phyloP scores from a whole-genome alignment of 352 stramenopile species.

The Phytophthora agathidicida region DNA sequence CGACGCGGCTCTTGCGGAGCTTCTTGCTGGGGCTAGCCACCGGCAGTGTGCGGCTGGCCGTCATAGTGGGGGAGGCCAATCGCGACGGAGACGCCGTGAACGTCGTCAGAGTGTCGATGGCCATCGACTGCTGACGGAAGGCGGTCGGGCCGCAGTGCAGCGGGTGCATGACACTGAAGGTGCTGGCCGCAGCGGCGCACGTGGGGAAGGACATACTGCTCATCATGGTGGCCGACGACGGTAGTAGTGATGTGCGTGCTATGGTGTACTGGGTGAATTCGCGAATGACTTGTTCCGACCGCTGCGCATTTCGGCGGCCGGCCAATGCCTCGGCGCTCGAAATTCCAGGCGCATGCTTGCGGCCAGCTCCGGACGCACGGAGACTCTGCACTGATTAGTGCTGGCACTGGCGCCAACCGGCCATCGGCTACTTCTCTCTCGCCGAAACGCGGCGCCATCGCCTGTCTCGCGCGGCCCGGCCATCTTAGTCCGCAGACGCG shows the following conservation, averaged over 20 bases:
- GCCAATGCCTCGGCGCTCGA: background rate
- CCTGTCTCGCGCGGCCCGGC: conserved; percentile 27
- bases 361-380: conserved; percentile 19
- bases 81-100: conserved; percentile 5
- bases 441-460: conserved; percentile 27
- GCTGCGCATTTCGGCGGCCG: conserved; percentile 8
- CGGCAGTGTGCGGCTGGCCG: conserved; percentile 5
- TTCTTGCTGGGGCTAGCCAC: conserved; percentile 35
- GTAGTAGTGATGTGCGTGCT: background rate
- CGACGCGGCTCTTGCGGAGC: conserved; percentile 51
- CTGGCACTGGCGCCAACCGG: conserved; percentile 29
- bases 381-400: conserved; percentile 16
- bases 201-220: conserved; percentile 26
- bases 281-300: conserved; percentile 33
- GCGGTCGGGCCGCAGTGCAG: conserved; percentile 15
- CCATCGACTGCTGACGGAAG: conserved; percentile 5
- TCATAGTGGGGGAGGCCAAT: conserved; percentile 21
- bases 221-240: conserved; percentile 14
- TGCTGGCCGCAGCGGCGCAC: conserved; percentile 8
- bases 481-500: conserved; percentile 39
- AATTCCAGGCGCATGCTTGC: background rate
- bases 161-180: conserved; percentile 28
- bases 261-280: conserved; percentile 15
- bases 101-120: conserved; percentile 10
- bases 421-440: conserved; percentile 20